Base-by-base conservation (phyloP, 108 stramenopile genomes). In the Nannochloropsis salina region DNA sequence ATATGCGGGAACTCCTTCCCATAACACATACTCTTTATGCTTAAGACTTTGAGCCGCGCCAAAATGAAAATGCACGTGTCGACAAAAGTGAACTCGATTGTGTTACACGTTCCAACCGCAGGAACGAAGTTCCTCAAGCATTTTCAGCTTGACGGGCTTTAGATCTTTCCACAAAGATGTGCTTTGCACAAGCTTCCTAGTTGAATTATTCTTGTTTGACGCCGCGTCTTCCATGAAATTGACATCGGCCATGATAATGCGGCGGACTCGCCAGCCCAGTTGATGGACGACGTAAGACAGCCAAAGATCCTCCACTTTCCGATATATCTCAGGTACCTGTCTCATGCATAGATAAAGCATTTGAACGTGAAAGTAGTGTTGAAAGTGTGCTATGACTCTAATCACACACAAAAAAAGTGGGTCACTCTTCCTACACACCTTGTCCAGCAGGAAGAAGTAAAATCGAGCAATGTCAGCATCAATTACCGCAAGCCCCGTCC, bases 271-370 rank as follows among this genome's bases (percentile, higher is more conserved):
- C 61, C 61, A 74, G 61, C 61, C 61, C 15, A 74, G 15, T 74
- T 74, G 61, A 6, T 74, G 61, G 61, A 74, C 61, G 20, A 74
- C 61, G 61, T 74, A 74, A n/a, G 61, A 74, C 20, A 74, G 61
- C 61, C 61, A 74, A n/a, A 74, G 61, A n/a, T 74, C 61, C n/a
- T 74, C 61, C 61, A 74, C 61, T n/a, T 74, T 74, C n/a, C 61
- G 61, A n/a, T 74, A 74, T 3, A n/a, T n/a, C 61, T 74, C 61
- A n/a, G 61, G 61, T 15, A 74, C 61, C 61, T 74, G 15, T 6
- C 3, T 15, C n/a, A 74, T 74, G 61, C n/a, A 74, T 74, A 74
- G 15, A 74, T 74, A 0, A n/a, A 74, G 6, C 20, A 74, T n/a
- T 3, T 74, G 0, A 74, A 74, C 15, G 61, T n/a, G 20, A 74